Percentiles rank a stretch among this genome's conserved stretches.
phyloP scores from a whole-genome alignment of 164 flowering plant species.

The Stephania cephalantha region DNA sequence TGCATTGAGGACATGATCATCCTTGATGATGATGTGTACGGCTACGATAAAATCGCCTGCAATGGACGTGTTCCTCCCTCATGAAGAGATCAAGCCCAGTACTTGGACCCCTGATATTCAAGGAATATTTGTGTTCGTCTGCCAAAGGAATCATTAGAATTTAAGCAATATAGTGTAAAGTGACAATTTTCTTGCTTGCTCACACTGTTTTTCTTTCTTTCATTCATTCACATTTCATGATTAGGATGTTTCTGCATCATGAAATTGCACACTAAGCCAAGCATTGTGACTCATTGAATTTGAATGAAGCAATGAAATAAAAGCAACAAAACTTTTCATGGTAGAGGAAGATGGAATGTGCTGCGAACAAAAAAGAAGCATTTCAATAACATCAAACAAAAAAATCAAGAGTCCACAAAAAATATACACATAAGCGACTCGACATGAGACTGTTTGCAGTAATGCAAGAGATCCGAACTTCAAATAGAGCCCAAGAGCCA shows the following conservation, averaged over 20 bases:
- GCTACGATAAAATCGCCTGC: conserved; percentile 84
- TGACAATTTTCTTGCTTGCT: too few species aligned
- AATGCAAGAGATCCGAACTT: neutral
- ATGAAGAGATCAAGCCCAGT: conserved; percentile 90
- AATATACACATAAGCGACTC: neutral
- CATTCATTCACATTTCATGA: neutral
- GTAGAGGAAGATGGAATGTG: neutral
- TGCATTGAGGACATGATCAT: conserved; percentile 98
- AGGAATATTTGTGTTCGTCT: neutral
- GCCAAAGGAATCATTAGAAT: neutral
- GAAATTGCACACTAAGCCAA: neutral
- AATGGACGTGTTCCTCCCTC: conserved; percentile 96
- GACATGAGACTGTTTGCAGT: neutral
- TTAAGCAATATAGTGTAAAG: too few species aligned
- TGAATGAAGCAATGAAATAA: neutral
- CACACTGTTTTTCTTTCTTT: neutral
- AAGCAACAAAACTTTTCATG: neutral
- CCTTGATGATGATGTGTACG: conserved; percentile 95
- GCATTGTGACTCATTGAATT: too few species aligned
- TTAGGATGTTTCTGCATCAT: neutral
- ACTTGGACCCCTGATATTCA: conserved; percentile 88
- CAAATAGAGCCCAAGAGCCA: conserved; percentile 70
- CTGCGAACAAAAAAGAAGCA: neutral
- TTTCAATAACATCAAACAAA: neutral
- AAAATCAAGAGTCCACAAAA: neutral